These are phyloP conservation scores for Helianthus tuberosus DNA, from an alignment of 129 eudicot species.

Conservation along the genomic window DNA sequence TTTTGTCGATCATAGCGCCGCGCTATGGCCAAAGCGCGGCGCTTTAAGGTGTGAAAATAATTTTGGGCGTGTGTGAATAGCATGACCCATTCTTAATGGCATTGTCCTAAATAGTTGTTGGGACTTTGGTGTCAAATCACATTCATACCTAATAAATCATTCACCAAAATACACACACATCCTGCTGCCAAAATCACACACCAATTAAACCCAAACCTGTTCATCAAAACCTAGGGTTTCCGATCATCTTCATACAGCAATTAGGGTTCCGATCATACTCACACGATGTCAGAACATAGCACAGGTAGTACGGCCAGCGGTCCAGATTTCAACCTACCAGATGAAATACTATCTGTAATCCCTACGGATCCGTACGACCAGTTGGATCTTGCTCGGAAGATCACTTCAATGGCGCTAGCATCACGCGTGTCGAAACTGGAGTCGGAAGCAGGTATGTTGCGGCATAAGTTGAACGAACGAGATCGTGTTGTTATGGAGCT, in stretches of 20 bases:
- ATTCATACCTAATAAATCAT: slow-evolving; percentile 25
- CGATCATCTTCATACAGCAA: not conserved
- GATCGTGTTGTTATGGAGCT: slow-evolving; percentile 63
- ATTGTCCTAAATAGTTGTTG: slow-evolving; percentile 38
- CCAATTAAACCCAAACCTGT: not conserved
- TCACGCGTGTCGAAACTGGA: slow-evolving; percentile 91
- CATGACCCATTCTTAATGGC: slow-evolving; percentile 21
- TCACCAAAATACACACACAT: not conserved
- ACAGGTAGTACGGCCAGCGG: slow-evolving; percentile 39
- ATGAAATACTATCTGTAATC: slow-evolving; percentile 79
- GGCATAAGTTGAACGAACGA: slow-evolving; percentile 56
- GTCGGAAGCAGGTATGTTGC: slow-evolving; percentile 57
- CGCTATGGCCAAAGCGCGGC: too few species aligned
- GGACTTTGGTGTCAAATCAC: slow-evolving; percentile 10
- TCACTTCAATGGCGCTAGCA: slow-evolving; percentile 96
- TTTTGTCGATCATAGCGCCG: too few species aligned
- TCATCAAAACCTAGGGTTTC: slow-evolving; percentile 30
- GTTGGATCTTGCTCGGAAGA: slow-evolving; percentile 90
- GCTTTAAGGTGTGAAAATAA: too few species aligned
- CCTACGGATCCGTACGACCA: slow-evolving; percentile 94
- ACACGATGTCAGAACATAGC: slow-evolving; percentile 41
- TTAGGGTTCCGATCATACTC: slow-evolving; percentile 31
- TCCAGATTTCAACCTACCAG: slow-evolving; percentile 74
- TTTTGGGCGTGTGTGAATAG: too few species aligned
- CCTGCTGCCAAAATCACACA: slow-evolving; percentile 2